Evolutionary conservation across 129 eudicot genomes (phyloP), one percentile per base, ranked within the genome.

Genomic region (Artemisia annua): DNA sequence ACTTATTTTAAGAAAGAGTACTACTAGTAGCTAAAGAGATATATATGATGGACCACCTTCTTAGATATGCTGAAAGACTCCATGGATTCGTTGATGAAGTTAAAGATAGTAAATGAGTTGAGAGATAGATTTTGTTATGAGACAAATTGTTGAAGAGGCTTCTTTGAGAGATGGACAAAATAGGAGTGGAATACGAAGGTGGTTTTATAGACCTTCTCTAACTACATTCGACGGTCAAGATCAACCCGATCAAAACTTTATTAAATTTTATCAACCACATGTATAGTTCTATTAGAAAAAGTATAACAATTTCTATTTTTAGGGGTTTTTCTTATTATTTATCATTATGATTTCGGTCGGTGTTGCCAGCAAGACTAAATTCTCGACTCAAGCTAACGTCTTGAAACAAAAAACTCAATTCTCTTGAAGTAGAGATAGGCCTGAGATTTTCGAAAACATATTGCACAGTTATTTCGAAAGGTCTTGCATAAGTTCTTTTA

Each of bases 11-110:
- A 20, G 22, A 20, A 20, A 20, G 22, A 20, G 22, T 20, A 20
- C 22, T 20, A 20, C 0, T 51, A 49, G 51, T 63, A 11, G 46
- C 54, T 32, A 79, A 63, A 67, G 39, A 60, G 22, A 20, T 20
- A n/a, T n/a, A n/a, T n/a, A 20, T 20, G 77, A 71, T 24, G 58
- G 61, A 53, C 59, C 53, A 86, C 92, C 92, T 86, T 87, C 63
- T 76, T 84, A 56, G 86, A 82, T 24, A 84, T 20, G 46, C 75
- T 70, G 58, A 86, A 79, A 68, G 81, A 78, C 57, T 79, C 89
- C 96, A 89, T 89, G 1, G 44, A 77, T 55, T 52, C 35, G 82
- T 62, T 35, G 71, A 49, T 57, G 65, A 70, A 54, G 51, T 50
- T 28, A 35, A 70, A 53, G 51, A 20, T 20, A 20, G 22, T 0